These are phyloP conservation scores for Phytophthora lateralis DNA, from an alignment of 352 stramenopile genomes.

Conservation along the genomic window DNA sequence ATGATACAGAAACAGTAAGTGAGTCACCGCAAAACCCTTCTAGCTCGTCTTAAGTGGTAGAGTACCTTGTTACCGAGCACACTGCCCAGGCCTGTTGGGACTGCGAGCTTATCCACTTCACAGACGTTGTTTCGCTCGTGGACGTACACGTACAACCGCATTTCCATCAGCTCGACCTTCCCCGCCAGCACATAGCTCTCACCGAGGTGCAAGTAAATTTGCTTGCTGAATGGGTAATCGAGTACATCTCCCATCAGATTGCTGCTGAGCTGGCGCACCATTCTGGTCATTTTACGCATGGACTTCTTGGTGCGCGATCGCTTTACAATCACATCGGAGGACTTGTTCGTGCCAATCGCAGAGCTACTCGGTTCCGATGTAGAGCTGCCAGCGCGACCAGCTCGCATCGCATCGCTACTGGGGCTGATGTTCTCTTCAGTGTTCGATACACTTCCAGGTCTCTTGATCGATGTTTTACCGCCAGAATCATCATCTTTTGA, in stretches of 20 bases:
- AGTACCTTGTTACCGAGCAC: constrained; percentile 84
- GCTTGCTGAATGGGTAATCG: constrained; percentile 73
- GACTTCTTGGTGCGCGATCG: constrained; percentile 67
- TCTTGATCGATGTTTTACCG: constrained; percentile 5
- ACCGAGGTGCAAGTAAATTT: constrained; percentile 67
- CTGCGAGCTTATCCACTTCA: constrained; percentile 72
- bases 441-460: constrained; percentile 12
- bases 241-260: constrained; percentile 63
- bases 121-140: constrained; percentile 60
- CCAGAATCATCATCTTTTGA: constrained; percentile 10
- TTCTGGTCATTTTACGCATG: constrained; percentile 68
- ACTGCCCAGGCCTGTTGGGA: constrained; percentile 78
- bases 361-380: constrained; percentile 13
- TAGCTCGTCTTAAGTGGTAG: not conserved
- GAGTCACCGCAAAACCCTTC: not conserved
- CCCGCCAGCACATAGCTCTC: constrained; percentile 61
- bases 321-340: constrained; percentile 65
- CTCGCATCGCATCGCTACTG: constrained; percentile 16
- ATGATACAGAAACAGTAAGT: not conserved
- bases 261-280: constrained; percentile 67
- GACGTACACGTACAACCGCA: constrained; percentile 79
- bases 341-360: constrained; percentile 15
- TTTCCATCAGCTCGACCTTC: constrained; percentile 84
- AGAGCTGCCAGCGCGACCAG: constrained; percentile 11
- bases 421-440: constrained; percentile 22